Evolutionary conservation across 73 alveolate species (phyloP), one percentile per base, ranked within the genome.

Genomic region (Paramecium tetraurelia): DNA sequence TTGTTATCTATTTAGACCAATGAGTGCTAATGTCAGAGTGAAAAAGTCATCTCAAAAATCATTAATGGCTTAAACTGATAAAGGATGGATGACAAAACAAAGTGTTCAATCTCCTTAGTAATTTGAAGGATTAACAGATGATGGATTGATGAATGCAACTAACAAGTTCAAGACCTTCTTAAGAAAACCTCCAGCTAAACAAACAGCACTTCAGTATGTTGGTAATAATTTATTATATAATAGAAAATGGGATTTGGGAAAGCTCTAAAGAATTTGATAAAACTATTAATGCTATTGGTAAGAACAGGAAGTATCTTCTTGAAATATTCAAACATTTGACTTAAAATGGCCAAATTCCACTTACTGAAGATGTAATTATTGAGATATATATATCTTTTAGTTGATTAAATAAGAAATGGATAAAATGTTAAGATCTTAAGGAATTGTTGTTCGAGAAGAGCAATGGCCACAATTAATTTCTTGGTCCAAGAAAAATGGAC

Each of bases 181-280:
- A 22, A 29, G 86, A 53, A 68, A 68, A 71, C 86, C 86, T 4
- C 48, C 88, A 35, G 44, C 16, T 4, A 24, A 85, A 20, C 11
- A 24, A 21, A 36, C 68, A 18, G 86, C 85, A 21, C 31, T 58
- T 9, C 33, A 36, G 7, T 85, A 38, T 58, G 33, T 68, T 24
- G 86, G 86, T 85, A 85, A 18, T 85, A 7, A 9, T 2, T 18
- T 41, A 36, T 2, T 12, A 9, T 20, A 16, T 16, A 53, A 16
- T 53, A 59, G 87, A 85, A 31, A 53, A 86, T 40, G 93, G 92
- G 14, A 57, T 58, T 36, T 95, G 95, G 94, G 98, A 95, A 77
- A 96, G 95, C 75, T 86, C 97, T 44, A 95, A 94, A 80, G 96
- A 95, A 43, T 96, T 93, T 59, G 95, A 93, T 59, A 75, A 70